Conservation (phyloP, 441 rosid species). For the Croton setiger region DNA sequence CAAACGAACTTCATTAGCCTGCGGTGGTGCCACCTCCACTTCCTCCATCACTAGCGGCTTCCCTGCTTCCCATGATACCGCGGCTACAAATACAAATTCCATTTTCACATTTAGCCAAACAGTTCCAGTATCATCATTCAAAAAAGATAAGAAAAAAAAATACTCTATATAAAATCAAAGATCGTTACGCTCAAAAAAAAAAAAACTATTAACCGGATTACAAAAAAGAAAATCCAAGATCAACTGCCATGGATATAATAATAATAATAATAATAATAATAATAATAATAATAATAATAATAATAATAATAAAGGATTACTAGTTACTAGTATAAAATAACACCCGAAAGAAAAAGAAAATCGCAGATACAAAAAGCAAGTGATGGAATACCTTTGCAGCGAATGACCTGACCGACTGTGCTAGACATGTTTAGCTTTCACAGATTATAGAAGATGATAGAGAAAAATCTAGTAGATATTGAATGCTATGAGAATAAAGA, state of each 20-base stretch:
- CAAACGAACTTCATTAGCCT: constrained; percentile 40
- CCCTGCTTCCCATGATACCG: constrained; percentile 84
- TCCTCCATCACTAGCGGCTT: constrained; percentile 65
- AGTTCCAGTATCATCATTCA: not conserved
- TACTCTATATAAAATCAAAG: not conserved
- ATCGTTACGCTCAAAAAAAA: not conserved
- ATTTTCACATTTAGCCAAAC: not conserved
- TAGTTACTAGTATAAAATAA: not conserved
- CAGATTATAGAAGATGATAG: too few relatives aligned
- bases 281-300: not conserved
- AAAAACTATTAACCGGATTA: not conserved
- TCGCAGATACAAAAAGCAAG: not conserved
- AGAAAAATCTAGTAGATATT: too few relatives aligned
- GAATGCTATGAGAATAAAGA: too few relatives aligned
- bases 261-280: too few relatives aligned
- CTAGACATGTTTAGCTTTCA: constrained; percentile 28
- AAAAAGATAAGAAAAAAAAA: not conserved
- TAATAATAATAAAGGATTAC: not conserved
- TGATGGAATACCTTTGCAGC: constrained; percentile 1
- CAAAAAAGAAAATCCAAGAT: not conserved
- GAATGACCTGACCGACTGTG: constrained; percentile 53
- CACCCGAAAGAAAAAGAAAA: not conserved
- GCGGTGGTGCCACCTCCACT: constrained; percentile 52
- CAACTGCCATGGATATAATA: not conserved
- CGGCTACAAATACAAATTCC: constrained; percentile 44